A percentile compares a stretch with the other conserved stretches of the same genome.
These are phyloP conservation scores for Chaetomiaceae sp. DNA, from an alignment of 2,329 filamentous ascomycete species.

Conservation along the genomic window DNA sequence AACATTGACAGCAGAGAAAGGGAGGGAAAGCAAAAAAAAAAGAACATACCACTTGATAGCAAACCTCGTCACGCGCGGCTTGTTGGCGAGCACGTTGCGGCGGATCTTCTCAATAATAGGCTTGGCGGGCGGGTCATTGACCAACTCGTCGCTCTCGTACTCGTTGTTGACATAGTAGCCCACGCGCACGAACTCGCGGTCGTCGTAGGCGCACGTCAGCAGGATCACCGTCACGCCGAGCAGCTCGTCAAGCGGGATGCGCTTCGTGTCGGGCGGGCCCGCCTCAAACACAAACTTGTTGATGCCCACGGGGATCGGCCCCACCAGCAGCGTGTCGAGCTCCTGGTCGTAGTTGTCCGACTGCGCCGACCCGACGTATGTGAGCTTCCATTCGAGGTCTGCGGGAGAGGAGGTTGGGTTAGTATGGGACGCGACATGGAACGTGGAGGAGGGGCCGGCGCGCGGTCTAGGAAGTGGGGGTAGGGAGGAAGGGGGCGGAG, in stretches of 20 bases:
- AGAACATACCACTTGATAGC: constrained; percentile 89
- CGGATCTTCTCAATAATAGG: constrained; percentile 87
- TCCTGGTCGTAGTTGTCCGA: constrained; percentile 99
- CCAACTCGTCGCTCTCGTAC: constrained; percentile 88
- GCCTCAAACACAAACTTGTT: constrained; percentile 99
- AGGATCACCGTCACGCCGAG: constrained; percentile 96
- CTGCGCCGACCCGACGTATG: constrained; percentile 96
- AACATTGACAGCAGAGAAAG: constrained; percentile 25
- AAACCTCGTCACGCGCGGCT: constrained; percentile 94
- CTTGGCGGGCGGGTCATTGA: constrained; percentile 83
- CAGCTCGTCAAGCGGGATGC: constrained; percentile 92
- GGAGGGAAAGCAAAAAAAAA: background rate
- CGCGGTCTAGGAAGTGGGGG: too few relatives aligned
- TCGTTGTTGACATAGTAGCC: constrained; percentile 99
- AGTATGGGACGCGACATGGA: too few relatives aligned
- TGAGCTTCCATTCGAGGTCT: constrained; percentile 99
- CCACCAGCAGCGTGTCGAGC: constrained; percentile 92
- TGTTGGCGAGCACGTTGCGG: constrained; percentile 91
- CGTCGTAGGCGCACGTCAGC: constrained; percentile 92
- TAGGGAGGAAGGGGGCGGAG: background rate
- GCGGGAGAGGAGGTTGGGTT: too few relatives aligned
- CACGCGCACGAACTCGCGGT: constrained; percentile 92
- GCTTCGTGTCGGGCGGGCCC: constrained; percentile 80
- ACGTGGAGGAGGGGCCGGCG: too few relatives aligned
- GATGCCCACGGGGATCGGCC: constrained; percentile 93